Evolutionary conservation across 1,139 yeast species (phyloP), one percentile per base, ranked within the genome.

Genomic region (Kodamaea fungicola): DNA sequence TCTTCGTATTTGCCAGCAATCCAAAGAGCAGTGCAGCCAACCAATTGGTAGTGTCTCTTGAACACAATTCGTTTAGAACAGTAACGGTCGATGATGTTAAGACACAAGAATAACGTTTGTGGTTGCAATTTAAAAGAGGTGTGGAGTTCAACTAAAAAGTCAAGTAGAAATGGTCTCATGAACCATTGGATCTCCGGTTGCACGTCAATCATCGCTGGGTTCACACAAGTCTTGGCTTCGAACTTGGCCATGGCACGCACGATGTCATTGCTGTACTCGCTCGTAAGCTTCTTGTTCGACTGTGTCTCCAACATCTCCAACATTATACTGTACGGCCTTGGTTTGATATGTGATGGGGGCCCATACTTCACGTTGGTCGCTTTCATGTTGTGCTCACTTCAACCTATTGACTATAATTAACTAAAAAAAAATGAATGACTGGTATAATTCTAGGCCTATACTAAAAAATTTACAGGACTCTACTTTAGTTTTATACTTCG

Each of bases 161-260:
- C 96, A 37, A 92, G 71, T 37, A 90, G 70, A 51, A 78, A 84
- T 1, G 96, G 96, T 49, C 97, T 76, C 96, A 90, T 88, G 54
- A 74, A 80, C 96, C 96, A 88, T 51, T 83, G 83, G 40, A 90
- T 76, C 61, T 92, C 97, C 0, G 97, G 96, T 61, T 92, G 98
- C 39, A 83, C 66, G 50, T 84, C 95, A 44, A 90, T 86, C 89
- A 88, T 83, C 32, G 80, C 55, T 3, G 83, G 76, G 48, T 78
- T 79, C 32, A 78, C 64, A n/a, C 46, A 46, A 29, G 61, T 59
- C 25, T 50, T 49, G 8, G 59, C 42, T 46, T 72, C 78, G 16
- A 67, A 50, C 25, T 39, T 42, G 8, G 56, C 46, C 51, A 62
- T 48, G 31, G 63, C 61, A 38, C 54, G 51, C 39, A 48, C 60